Conservation (phyloP, 2,329 filamentous ascomycete species). For the Fusarium buharicum region DNA sequence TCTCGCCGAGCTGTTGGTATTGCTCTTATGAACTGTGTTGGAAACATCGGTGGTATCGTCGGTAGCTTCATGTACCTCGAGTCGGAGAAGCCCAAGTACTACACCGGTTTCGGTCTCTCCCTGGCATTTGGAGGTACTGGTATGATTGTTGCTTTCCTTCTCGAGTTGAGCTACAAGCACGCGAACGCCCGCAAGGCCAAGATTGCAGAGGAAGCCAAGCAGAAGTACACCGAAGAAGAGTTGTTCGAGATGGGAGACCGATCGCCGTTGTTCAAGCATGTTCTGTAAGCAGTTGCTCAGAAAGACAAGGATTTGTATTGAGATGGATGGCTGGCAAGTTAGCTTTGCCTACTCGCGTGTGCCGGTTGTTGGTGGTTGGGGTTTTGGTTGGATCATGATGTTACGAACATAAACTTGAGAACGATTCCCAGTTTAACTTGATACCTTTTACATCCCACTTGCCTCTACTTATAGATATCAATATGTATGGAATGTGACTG, state of each 20-base stretch:
- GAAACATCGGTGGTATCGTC: conserved; percentile 46
- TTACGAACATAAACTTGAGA: conserved; percentile 2
- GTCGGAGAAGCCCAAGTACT: conserved; percentile 60
- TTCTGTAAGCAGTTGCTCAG: conserved; percentile 19
- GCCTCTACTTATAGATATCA: no score
- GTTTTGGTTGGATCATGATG: background rate
- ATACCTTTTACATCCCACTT: no score
- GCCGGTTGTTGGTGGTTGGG: background rate
- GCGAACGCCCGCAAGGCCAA: conserved; percentile 45
- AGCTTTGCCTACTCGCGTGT: background rate
- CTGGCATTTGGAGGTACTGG: conserved; percentile 48
- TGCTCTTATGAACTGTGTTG: conserved; percentile 47
- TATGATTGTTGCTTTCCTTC: conserved; percentile 45
- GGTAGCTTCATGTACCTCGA: conserved; percentile 47
- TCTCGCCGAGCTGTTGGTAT: conserved; percentile 50
- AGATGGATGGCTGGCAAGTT: background rate
- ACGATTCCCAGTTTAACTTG: background rate
- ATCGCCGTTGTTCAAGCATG: conserved; percentile 49
- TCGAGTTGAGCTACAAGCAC: conserved; percentile 48
- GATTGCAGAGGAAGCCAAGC: conserved; percentile 45
- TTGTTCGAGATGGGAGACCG: conserved; percentile 49
- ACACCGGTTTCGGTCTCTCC: conserved; percentile 52
- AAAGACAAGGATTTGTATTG: background rate
- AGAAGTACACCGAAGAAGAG: conserved; percentile 47
- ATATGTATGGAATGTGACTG: no score